Evolutionary conservation across 495 filamentous ascomycete species (phyloP).

Genomic region (Delitschia confertaspora): DNA sequence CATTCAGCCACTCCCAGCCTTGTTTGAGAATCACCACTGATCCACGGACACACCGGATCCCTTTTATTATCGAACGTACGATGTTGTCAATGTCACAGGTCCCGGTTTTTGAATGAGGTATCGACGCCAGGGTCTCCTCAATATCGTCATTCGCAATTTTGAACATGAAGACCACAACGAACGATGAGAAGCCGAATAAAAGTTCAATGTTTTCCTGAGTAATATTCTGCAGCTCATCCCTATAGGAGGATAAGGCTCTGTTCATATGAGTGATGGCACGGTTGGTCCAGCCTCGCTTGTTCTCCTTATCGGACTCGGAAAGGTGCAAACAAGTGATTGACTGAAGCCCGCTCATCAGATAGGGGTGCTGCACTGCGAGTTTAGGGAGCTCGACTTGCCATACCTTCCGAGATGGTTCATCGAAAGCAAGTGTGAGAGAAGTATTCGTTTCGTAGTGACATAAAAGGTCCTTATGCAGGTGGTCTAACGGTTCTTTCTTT

Average conservation of each 20-base stretch:
- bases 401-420: slow-evolving; percentile 10
- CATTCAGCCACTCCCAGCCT: slow-evolving; percentile 15
- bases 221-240: slow-evolving; percentile 10
- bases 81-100: slow-evolving; percentile 4
- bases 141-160: slow-evolving; percentile 14
- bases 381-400: slow-evolving; percentile 21
- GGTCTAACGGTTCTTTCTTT: too few relatives aligned
- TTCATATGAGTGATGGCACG: slow-evolving; percentile 20
- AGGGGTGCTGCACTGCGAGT: slow-evolving; percentile 14
- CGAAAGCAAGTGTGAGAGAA: slow-evolving; percentile 9
- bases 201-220: slow-evolving; percentile 16
- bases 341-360: slow-evolving; percentile 18
- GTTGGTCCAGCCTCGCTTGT: slow-evolving; percentile 2
- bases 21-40: slow-evolving; percentile 7
- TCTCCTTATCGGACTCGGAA: slow-evolving; percentile 1
- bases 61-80: neutral
- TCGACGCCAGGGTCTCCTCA: slow-evolving; percentile 12
- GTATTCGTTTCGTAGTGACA: slow-evolving; percentile 19
- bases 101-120: neutral
- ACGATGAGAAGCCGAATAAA: slow-evolving; percentile 16
- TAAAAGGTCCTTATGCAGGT: too few relatives aligned
- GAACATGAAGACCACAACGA: slow-evolving; percentile 25
- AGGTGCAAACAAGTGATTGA: slow-evolving; percentile 23
- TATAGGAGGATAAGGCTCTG: slow-evolving; percentile 11
- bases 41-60: slow-evolving; percentile 14